Evolutionary conservation across 495 filamentous ascomycete species (phyloP), one percentile per base, ranked within the genome.

Genomic region (Bombardia bombarda): DNA sequence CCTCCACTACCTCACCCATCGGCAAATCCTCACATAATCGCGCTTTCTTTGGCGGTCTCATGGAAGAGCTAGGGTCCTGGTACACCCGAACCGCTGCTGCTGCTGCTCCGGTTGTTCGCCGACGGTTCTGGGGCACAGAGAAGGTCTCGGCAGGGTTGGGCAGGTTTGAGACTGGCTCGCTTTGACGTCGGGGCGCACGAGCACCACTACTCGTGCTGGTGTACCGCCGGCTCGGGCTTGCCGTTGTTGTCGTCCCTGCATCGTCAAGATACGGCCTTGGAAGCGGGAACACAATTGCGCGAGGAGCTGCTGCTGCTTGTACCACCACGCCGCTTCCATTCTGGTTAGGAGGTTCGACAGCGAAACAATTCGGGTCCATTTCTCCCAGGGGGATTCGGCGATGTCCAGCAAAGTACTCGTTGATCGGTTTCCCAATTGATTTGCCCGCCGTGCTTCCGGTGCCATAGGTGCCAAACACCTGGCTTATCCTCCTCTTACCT

Each of bases 361-460:
- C 42, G 55, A 96, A 86, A 46, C 74, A 83, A 58, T 96, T 96
- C 8, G 83, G 79, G 51, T 94, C 86, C 58, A 96, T 75, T 65
- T 93, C 88, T 9, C 80, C 86, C 34, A 96, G 73, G 7, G 89
- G 87, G 22, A 76, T 80, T 3, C 90, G 79, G 43, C 75, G 78
- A 17, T 80, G 71, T 31, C 53, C 55, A 47, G 80, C 85, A 61
- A 94, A 92, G 61, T 87, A 93, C 7, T 75, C 71, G 43, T 82
- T 78, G 48, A 93, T 90, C 0, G 86, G 73, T 50, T 93, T 67
- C 70, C 62, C 62, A 70, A 78, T 41, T 52, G 66, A 49, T 49
- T 62, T 72, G n/a, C 38, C 42, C 13, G 23, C 26, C 10, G 32
- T 43, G 30, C 63, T 67, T 10, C 66, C 62, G 21, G 55, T 32